These are phyloP conservation scores for Toxicodendron radicans DNA, from an alignment of 345 rosid species.

Conservation along the genomic window DNA sequence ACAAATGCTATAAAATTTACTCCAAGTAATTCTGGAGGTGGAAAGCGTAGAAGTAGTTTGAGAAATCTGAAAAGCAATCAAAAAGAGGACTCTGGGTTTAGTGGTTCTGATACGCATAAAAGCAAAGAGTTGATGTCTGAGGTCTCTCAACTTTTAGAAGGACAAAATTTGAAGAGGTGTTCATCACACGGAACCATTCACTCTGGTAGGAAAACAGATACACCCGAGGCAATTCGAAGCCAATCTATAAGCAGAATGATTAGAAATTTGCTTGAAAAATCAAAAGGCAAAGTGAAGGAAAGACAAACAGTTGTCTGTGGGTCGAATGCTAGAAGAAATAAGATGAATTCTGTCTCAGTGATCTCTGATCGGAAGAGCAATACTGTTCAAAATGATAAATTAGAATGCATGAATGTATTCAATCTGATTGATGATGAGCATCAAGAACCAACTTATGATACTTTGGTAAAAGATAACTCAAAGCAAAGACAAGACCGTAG, in stretches of 20 bases:
- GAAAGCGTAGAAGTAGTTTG: too few relatives aligned
- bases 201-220: not conserved
- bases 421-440: not conserved
- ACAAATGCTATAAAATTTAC: not conserved
- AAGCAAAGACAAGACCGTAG: not conserved
- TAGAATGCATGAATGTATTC: not conserved
- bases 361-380: not conserved
- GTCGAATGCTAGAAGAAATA: not conserved
- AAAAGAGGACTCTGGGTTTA: slow-evolving; percentile 10
- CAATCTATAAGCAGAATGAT: slow-evolving; percentile 5
- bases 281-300: slow-evolving; percentile 12
- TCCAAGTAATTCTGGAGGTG: slow-evolving; percentile 1
- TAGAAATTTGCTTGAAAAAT: slow-evolving; percentile 3
- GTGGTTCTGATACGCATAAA: slow-evolving; percentile 2
- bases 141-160: not conserved
- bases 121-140: slow-evolving; percentile 12
- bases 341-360: not conserved
- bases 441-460: not conserved
- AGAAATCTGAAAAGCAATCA: slow-evolving; percentile 1
- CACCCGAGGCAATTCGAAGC: not conserved
- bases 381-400: too few relatives aligned
- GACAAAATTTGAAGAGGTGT: slow-evolving; percentile 16
- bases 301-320: not conserved
- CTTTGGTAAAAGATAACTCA: not conserved
- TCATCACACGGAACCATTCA: not conserved